Conservation (phyloP, 2,329 filamentous ascomycete genomes). For the Aspergillus tubingensis region DNA sequence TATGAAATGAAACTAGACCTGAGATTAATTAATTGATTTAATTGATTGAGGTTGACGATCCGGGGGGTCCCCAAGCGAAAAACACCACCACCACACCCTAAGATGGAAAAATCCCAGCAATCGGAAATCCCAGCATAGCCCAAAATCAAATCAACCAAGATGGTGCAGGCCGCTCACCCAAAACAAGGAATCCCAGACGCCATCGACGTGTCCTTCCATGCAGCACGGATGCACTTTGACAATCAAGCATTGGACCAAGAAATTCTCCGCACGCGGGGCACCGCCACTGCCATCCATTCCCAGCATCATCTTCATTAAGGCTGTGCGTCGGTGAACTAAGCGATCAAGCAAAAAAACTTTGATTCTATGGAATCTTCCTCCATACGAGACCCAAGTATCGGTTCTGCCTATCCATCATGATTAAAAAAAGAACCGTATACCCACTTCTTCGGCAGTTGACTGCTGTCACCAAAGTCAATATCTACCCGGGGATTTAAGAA, state of each 20-base stretch:
- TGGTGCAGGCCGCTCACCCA: neutral
- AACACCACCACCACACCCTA: no score
- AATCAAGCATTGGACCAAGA: constrained; percentile 4
- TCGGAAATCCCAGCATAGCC: neutral
- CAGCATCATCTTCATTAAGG: neutral
- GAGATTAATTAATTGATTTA: no score
- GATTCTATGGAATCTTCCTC: no score
- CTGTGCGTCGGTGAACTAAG: neutral
- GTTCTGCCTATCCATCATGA: neutral
- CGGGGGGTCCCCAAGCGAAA: no score
- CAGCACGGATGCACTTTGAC: neutral
- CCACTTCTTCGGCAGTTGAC: no score
- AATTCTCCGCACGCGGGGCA: constrained; percentile 8
- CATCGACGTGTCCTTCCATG: constrained; percentile 1
- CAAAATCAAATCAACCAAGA: neutral
- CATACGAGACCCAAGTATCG: no score
- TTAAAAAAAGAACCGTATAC: neutral
- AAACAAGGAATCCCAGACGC: neutral
- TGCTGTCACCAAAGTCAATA: no score
- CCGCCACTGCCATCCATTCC: neutral
- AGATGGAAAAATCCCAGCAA: neutral
- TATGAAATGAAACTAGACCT: no score
- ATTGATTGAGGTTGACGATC: no score
- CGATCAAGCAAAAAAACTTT: no score
- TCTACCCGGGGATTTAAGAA: no score